These are phyloP conservation scores for Trametes cingulata DNA, from an alignment of 768 basidiomycete genomes.

Conservation along the genomic window DNA sequence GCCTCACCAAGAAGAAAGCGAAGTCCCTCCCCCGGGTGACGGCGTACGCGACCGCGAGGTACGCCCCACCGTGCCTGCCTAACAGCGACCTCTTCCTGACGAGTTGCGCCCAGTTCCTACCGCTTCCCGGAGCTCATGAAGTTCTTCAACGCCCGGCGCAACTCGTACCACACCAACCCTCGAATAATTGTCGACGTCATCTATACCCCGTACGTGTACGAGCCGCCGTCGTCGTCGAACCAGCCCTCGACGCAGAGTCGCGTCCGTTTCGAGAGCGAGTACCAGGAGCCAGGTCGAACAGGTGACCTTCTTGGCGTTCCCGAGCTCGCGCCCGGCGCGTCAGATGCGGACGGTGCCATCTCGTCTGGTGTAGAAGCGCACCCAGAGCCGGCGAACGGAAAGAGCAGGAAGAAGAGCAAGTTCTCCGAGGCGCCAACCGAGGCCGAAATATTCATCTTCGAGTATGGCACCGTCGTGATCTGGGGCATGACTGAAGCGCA, in stretches of 20 bases:
- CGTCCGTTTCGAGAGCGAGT: conserved; percentile 20
- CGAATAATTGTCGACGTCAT: conserved; percentile 90
- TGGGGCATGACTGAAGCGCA: conserved; percentile 98
- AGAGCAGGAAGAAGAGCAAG: conserved; percentile 58
- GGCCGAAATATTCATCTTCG: conserved; percentile 91
- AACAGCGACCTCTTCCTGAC: conserved; percentile 4
- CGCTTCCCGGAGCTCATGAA: conserved; percentile 84
- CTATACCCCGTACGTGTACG: conserved; percentile 89
- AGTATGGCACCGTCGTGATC: conserved; percentile 93
- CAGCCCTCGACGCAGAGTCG: conserved; percentile 22
- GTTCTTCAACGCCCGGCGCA: conserved; percentile 83
- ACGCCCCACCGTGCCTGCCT: conserved; percentile 26
- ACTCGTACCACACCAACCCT: conserved; percentile 83
- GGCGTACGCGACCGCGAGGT: conserved; percentile 94
- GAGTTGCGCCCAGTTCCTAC: conserved; percentile 70
- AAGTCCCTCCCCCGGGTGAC: conserved; percentile 92
- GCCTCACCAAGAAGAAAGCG: conserved; percentile 91
- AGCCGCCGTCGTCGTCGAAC: conserved; percentile 37
- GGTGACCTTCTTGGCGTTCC: conserved; percentile 81
- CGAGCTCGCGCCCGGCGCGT: conserved; percentile 51
- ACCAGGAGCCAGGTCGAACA: conserved; percentile 36
- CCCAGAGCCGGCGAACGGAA: conserved; percentile 34
- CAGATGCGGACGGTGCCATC: conserved; percentile 24
- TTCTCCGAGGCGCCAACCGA: conserved; percentile 66
- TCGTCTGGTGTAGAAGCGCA: conserved; percentile 7